A percentile compares a stretch with the other conserved stretches of the same genome.
phyloP scores from a whole-genome alignment of 2,329 filamentous ascomycete species.

The Aspergillus caelatus region DNA sequence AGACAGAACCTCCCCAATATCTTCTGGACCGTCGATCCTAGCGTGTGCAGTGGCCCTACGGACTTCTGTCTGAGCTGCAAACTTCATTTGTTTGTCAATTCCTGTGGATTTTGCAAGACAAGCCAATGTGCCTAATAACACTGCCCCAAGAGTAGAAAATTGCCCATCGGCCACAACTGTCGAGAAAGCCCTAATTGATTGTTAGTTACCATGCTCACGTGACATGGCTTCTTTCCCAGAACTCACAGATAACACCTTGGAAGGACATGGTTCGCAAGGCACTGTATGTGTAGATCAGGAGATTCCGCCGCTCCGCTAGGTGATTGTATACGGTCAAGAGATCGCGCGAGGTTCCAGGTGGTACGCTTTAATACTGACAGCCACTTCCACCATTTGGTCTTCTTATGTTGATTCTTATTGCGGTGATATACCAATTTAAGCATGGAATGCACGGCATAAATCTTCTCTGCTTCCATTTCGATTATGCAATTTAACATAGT shows the following conservation, averaged over 20 bases:
- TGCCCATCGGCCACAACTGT: slow-evolving; percentile 72
- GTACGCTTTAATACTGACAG: slow-evolving; percentile 73
- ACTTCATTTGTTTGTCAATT: slow-evolving; percentile 36
- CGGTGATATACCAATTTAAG: slow-evolving; percentile 77
- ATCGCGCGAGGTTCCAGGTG: slow-evolving; percentile 57
- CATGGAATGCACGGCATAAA: slow-evolving; percentile 38
- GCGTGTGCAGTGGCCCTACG: neutral
- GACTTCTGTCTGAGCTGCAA: slow-evolving; percentile 5
- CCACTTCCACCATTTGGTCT: slow-evolving; percentile 77
- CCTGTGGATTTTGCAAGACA: slow-evolving; percentile 53
- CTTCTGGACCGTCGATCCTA: slow-evolving; percentile 19
- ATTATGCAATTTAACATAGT: neutral
- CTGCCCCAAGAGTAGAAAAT: slow-evolving; percentile 70
- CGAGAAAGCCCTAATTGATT: slow-evolving; percentile 56
- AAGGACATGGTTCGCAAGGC: slow-evolving; percentile 38
- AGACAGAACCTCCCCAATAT: slow-evolving; percentile 28
- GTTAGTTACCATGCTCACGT: neutral
- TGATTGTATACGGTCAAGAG: slow-evolving; percentile 38
- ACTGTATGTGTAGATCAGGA: slow-evolving; percentile 31
- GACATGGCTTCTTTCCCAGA: neutral
- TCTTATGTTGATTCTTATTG: slow-evolving; percentile 88
- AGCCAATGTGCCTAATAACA: slow-evolving; percentile 67
- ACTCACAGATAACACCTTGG: slow-evolving; percentile 48
- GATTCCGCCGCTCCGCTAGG: slow-evolving; percentile 7
- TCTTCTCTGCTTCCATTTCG: slow-evolving; percentile 34